Evolutionary conservation across 2,329 filamentous ascomycete species (phyloP), one percentile per base, ranked within the genome.

Genomic region (Colletotrichum costaricense): DNA sequence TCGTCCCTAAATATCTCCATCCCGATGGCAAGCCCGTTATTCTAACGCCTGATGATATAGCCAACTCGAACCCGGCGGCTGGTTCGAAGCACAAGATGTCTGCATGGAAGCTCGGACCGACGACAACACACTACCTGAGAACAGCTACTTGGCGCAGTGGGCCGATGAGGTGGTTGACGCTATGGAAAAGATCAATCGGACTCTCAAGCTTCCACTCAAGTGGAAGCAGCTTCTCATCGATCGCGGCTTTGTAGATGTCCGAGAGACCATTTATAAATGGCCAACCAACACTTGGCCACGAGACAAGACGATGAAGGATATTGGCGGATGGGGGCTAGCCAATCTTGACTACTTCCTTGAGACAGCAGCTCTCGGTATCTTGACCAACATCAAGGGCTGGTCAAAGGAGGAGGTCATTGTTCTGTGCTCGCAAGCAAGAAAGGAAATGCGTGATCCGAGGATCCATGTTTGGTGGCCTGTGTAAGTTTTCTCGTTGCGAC

Each of bases 371-470:
- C 76, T 84, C 62, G 82, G 81, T 4, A 75, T 82, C 16, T 80
- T 84, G 64, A 85, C 83, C 2, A 79, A 80, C 11, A 80, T 79
- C 56, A 76, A 84, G 33, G 80, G 79, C 7, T 84, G 82, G 82
- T 78, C 67, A 22, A 60, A 75, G 9, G 81, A 81, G n/a, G 78
- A 83, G 63, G 78, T 78, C 56, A 33, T 69, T 26, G 72, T 76
- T 60, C 77, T 80, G 14, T 76, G 77, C 22, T 72, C 76, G 1
- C 19, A 72, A 7, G 78, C 78, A 1, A 74, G 77, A 14, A 76
- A 74, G 59, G 78, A 80, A 28, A 65, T 80, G 58, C 75, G 72
- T 42, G 75, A 79, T 24, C 68, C 64, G 24, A 77, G 55, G 12
- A 75, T 80, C 14, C 80, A 81, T 72, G 74, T 76, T 2, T 81